Percentiles rank a stretch among this genome's conserved stretches.
phyloP scores from a whole-genome alignment of 768 basidiomycete genomes.

The Amanita rubescens region DNA sequence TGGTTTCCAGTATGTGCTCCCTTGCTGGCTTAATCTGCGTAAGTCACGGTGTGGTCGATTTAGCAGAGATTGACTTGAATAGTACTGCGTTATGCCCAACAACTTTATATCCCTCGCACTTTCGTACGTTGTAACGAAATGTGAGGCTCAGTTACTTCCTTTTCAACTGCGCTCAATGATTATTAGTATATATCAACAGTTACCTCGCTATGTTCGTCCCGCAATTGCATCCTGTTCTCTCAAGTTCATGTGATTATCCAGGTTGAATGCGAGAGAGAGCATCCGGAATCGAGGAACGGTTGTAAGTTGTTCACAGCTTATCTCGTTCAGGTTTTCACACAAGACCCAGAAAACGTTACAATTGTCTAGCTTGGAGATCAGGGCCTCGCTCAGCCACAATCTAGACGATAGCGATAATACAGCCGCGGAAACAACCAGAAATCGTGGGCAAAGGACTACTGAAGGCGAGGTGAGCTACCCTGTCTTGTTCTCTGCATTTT shows the following conservation, averaged over 20 bases:
- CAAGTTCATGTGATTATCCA: background rate
- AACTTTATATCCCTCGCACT: background rate
- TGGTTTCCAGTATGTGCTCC: background rate
- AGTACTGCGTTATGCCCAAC: background rate
- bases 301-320: background rate
- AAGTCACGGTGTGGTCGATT: background rate
- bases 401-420: too few species aligned
- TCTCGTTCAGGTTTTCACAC: background rate
- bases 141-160: background rate
- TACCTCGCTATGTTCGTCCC: background rate
- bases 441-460: too few species aligned
- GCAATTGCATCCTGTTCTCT: background rate
- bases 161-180: background rate
- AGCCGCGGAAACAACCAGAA: too few species aligned
- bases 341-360: background rate
- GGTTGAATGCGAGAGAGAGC: background rate
- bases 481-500: too few species aligned
- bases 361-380: background rate
- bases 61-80: background rate
- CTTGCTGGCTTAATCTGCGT: background rate
- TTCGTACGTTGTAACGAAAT: background rate
- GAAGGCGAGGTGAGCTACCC: too few species aligned
- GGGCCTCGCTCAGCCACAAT: too few species aligned
- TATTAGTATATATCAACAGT: background rate
- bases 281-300: background rate